These are phyloP conservation scores for Ophiostoma pallidulum DNA, from an alignment of 2,329 filamentous ascomycete genomes.

Conservation along the genomic window DNA sequence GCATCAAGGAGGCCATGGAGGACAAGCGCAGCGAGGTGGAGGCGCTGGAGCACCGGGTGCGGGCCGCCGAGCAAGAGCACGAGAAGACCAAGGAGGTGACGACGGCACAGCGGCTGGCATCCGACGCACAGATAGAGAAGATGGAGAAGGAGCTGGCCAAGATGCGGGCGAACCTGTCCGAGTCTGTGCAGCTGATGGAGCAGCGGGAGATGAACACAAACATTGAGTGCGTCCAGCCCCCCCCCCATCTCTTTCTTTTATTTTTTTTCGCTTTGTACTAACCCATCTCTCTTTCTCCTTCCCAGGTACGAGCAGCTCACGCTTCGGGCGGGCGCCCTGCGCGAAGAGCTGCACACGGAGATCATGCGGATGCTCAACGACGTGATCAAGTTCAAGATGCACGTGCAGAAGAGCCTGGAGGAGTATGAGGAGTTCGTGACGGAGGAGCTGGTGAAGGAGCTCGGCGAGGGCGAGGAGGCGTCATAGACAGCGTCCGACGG, in stretches of 20 bases:
- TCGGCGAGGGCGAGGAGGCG: conserved; percentile 39
- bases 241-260: no score
- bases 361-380: conserved; percentile 95
- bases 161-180: conserved; percentile 74
- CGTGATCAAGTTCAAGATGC: conserved; percentile 97
- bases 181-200: conserved; percentile 85
- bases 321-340: conserved; percentile 69
- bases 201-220: conserved; percentile 94
- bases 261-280: no score
- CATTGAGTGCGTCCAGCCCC: conserved; percentile 62
- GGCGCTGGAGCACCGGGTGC: conserved; percentile 76
- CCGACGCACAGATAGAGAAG: conserved; percentile 92
- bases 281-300: no score
- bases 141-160: conserved; percentile 97
- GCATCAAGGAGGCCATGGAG: conserved; percentile 92
- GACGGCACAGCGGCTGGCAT: conserved; percentile 75
- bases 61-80: conserved; percentile 85
- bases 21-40: conserved; percentile 92
- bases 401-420: conserved; percentile 84
- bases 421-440: conserved; percentile 91
- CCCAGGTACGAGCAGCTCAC: conserved; percentile 80
- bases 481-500: no score
- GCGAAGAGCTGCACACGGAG: conserved; percentile 97
- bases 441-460: conserved; percentile 81
- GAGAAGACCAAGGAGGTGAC: conserved; percentile 85